Base-by-base conservation (phyloP, 108 stramenopile genomes). In the Skeletonema costatum region DNA sequence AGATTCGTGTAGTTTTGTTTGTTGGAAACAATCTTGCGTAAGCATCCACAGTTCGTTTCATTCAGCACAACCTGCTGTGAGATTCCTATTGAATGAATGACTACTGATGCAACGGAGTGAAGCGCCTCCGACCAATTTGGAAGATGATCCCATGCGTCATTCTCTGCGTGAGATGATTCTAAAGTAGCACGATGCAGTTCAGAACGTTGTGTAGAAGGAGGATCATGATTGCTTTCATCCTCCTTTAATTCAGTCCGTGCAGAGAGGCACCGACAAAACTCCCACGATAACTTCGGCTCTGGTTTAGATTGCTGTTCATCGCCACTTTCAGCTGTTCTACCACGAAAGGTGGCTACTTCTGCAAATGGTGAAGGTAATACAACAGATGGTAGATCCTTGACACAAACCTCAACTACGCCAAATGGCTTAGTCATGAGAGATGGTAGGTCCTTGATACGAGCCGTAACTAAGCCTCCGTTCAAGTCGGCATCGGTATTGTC, bases 241-340 rank as follows among this genome's bases (percentile, higher is more conserved):
- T 36, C 35, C 35, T 6, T 36, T 36, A 6, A 36, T 36, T 42
- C 41, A 12, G 12, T 42, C 13, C 41, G 41, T 32, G 14, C 71
- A 14, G 64, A 21, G 17, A 3, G 30, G 72, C 87, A 85, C 30
- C 87, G 73, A 19, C 51, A 60, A 58, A 72, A 67, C 41, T 87
- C 87, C 87, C 84, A 87, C 4, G 78, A 80, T 31, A 85, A 65
- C 64, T 87, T 87, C 1, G 87, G 87, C 61, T 87, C 87, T 5
- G 84, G 66, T 4, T n/a, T 32, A 4, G 58, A 31, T 36, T 71
- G 42, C 16, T 46, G 10, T 51, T 78, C 76, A 31, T 78, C 66
- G 32, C 87, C 87, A 44, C 76, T 74, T 67, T 87, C 84, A 13
- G 87, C 79, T 2, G 66, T 58, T 67, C 87, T 81, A 12, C 87